phyloP scores from a whole-genome alignment of 441 rosid genomes.

The Breynia disticha region DNA sequence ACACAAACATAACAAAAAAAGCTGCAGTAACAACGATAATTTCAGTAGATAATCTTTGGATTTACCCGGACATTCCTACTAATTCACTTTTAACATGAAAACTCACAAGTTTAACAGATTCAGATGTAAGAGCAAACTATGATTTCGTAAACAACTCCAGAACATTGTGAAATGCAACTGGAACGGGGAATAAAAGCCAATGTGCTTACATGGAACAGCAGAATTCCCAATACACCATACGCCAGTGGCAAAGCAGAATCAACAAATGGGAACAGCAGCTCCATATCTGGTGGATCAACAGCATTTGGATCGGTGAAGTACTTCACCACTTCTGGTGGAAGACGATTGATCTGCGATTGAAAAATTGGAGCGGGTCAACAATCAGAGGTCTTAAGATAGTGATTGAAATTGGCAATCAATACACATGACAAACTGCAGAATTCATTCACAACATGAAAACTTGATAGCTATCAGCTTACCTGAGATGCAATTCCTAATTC shows the following conservation, averaged over 20 bases:
- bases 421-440: too few relatives aligned
- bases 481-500: constrained; percentile 95
- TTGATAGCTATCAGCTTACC: constrained; percentile 27
- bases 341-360: constrained; percentile 57
- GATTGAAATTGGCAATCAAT: too few relatives aligned
- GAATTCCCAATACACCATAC: constrained; percentile 83
- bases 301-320: constrained; percentile 95
- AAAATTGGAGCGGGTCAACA: too few relatives aligned
- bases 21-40: too few relatives aligned
- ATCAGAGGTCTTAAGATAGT: too few relatives aligned
- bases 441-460: background rate
- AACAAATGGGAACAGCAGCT: constrained; percentile 74
- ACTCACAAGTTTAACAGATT: too few relatives aligned
- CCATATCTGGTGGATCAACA: constrained; percentile 82
- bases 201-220: constrained; percentile 71
- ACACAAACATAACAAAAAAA: too few relatives aligned
- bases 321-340: constrained; percentile 86
- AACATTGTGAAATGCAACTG: background rate
- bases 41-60: too few relatives aligned
- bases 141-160: background rate
- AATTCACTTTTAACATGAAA: too few relatives aligned
- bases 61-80: too few relatives aligned
- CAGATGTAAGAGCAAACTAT: too few relatives aligned
- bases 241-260: constrained; percentile 92
- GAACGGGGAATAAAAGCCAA: background rate